These are phyloP conservation scores for Eucalyptus virginea DNA, from an alignment of 345 rosid genomes.

Conservation along the genomic window DNA sequence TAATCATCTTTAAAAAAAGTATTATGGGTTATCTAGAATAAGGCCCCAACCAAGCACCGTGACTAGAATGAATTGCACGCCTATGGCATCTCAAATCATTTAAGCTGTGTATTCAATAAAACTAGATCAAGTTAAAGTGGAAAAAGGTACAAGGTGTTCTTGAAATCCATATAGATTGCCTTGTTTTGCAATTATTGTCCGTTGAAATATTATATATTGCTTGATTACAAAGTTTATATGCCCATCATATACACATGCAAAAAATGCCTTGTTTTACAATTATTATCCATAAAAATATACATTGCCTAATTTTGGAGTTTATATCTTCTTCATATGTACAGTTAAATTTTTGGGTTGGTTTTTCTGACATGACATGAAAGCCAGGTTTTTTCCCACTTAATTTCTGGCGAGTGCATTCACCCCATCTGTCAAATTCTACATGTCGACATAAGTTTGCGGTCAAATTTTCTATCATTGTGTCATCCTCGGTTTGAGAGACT, in stretches of 20 bases:
- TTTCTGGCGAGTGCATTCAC: neutral
- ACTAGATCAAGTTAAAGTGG: neutral
- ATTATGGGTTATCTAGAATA: neutral
- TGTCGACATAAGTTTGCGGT: neutral
- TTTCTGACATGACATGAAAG: neutral
- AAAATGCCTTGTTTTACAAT: no score
- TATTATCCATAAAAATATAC: neutral
- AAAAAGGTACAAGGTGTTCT: neutral
- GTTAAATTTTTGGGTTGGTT: neutral
- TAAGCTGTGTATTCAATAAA: neutral
- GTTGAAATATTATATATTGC: neutral
- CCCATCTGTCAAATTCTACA: neutral
- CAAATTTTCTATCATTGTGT: neutral
- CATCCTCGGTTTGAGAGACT: neutral
- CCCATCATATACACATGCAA: no score
- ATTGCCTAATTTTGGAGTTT: neutral
- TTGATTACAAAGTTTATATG: neutral
- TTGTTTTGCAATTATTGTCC: neutral
- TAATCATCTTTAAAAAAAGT: neutral
- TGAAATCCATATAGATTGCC: neutral
- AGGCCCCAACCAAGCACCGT: neutral
- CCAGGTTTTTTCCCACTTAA: neutral
- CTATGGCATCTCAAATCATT: neutral
- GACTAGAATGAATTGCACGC: neutral
- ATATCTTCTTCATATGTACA: neutral